Evolutionary conservation across 2,329 filamentous ascomycete genomes (phyloP).

Genomic region (Cryphonectria naterciae): DNA sequence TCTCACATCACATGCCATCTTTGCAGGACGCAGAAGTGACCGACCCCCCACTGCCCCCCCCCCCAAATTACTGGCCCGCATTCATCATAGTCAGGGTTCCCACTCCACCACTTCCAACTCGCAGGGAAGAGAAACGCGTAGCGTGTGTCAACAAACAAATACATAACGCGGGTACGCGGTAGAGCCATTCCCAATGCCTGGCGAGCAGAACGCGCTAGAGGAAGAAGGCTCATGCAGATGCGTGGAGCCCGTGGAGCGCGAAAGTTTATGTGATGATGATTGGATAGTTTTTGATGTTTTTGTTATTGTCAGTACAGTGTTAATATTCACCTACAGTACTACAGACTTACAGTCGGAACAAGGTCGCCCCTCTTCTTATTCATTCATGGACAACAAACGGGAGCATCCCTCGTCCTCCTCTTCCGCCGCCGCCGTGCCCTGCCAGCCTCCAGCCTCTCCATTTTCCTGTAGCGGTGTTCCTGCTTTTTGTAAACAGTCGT

Average conservation of each 20-base stretch:
- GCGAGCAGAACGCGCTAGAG: background rate
- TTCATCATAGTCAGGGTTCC: background rate
- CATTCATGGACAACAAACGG: slow-evolving; percentile 18
- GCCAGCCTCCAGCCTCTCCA: slow-evolving; percentile 17
- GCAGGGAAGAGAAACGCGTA: slow-evolving; percentile 3
- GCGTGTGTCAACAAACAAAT: background rate
- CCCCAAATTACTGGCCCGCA: background rate
- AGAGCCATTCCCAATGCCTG: background rate
- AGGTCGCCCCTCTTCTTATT: slow-evolving; percentile 7
- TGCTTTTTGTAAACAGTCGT: too few relatives aligned
- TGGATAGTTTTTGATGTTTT: background rate
- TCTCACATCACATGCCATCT: background rate
- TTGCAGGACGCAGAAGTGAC: background rate
- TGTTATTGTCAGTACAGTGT: slow-evolving; percentile 6
- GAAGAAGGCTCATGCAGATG: slow-evolving; percentile 6
- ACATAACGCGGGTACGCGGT: background rate
- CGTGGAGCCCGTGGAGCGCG: slow-evolving; percentile 1
- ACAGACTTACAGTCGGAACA: background rate
- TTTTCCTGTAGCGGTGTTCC: slow-evolving; percentile 8
- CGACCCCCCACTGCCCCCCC: background rate
- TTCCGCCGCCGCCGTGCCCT: too few relatives aligned
- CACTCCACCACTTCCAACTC: background rate
- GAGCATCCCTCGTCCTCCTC: background rate
- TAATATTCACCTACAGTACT: background rate
- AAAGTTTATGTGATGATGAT: slow-evolving; percentile 6